Conservation (phyloP, 208 protist species). For the Histomonas meleagridis region DNA sequence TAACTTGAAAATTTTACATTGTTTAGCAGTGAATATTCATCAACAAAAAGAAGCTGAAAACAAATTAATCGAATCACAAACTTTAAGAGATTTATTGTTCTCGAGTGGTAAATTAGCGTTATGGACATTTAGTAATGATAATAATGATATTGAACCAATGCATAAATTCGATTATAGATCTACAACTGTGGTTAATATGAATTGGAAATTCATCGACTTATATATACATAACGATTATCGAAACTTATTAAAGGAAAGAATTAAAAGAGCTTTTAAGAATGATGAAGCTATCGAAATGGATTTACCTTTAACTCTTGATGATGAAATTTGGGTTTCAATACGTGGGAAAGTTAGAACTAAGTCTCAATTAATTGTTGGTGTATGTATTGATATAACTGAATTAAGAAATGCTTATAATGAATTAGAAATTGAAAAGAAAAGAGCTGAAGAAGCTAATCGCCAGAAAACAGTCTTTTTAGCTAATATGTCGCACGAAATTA, state of each 20-base stretch:
- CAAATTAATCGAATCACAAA: neutral
- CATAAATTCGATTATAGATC: neutral
- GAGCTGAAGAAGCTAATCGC: neutral
- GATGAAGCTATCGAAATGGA: neutral
- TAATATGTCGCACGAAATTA: slow-evolving; percentile 38
- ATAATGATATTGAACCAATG: neutral
- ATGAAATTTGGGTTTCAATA: neutral
- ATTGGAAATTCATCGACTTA: neutral
- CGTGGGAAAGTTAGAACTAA: neutral
- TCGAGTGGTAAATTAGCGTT: neutral
- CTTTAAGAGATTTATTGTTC: neutral
- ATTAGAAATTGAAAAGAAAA: neutral
- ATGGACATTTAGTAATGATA: neutral
- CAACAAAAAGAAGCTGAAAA: neutral
- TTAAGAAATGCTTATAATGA: neutral
- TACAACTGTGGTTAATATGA: neutral
- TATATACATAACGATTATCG: neutral
- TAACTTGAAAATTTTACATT: neutral
- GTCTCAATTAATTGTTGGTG: neutral
- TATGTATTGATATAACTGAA: neutral
- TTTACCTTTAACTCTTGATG: neutral
- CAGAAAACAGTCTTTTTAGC: slow-evolving; percentile 30
- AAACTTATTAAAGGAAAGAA: neutral
- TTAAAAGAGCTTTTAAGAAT: neutral
- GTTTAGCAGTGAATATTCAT: neutral